These are phyloP conservation scores for Suhomyces prunicola DNA, from an alignment of 805 yeast species.

Conservation along the genomic window DNA sequence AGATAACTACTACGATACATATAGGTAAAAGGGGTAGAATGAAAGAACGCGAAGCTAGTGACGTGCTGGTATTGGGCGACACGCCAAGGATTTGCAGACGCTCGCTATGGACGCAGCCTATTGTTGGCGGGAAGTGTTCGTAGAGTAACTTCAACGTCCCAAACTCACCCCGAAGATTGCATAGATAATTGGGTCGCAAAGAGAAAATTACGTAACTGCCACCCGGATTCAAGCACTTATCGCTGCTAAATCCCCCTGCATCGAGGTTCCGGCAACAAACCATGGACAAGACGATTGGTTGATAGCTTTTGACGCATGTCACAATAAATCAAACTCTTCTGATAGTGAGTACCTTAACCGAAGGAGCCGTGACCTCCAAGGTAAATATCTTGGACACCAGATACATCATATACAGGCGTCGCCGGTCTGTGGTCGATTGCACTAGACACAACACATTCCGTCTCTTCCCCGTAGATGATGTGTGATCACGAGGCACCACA, in stretches of 20 bases:
- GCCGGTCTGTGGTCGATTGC: too few relatives aligned
- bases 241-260: neutral
- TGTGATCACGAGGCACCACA: neutral
- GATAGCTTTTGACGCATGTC: neutral
- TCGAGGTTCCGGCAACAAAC: neutral
- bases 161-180: neutral
- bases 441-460: too few relatives aligned
- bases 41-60: neutral
- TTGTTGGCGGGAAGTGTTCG: neutral
- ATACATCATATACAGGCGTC: too few relatives aligned
- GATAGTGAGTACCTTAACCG: too few relatives aligned
- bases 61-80: neutral
- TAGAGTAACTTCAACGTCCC: neutral
- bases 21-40: neutral
- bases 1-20: neutral
- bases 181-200: neutral
- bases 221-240: neutral
- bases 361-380: too few relatives aligned
- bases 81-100: neutral
- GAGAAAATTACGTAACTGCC: neutral
- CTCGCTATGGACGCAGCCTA: neutral
- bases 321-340: neutral
- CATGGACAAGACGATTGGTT: neutral
- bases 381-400: too few relatives aligned
- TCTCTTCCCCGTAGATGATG: neutral